A percentile compares a stretch with the other conserved stretches of the same genome.
These are phyloP conservation scores for Ambrosia artemisiifolia DNA, from an alignment of 129 eudicot genomes.

Conservation along the genomic window DNA sequence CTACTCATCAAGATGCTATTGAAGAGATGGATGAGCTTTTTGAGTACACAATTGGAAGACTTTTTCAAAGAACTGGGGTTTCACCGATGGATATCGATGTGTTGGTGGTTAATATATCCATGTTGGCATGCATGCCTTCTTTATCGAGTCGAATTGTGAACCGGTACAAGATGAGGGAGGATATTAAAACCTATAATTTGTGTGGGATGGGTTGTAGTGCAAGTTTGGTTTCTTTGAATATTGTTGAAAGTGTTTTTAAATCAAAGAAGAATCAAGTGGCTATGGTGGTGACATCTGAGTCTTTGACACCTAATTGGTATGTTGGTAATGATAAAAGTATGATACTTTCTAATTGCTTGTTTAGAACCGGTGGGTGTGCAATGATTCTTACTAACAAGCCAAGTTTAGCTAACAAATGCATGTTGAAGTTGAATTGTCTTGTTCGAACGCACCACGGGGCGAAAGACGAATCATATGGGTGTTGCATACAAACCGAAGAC, in stretches of 20 bases:
- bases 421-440: conserved; percentile 60
- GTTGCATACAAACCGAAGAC: conserved; percentile 69
- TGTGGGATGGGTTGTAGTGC: conserved; percentile 97
- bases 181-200: conserved; percentile 64
- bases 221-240: conserved; percentile 56
- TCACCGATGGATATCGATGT: conserved; percentile 64
- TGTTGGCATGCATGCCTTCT: conserved; percentile 61
- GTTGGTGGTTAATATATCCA: conserved; percentile 80
- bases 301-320: conserved; percentile 79
- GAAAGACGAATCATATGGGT: conserved; percentile 55
- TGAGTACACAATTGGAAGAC: conserved; percentile 29
- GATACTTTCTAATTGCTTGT: conserved; percentile 77
- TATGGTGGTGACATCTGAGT: conserved; percentile 71
- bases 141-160: conserved; percentile 56
- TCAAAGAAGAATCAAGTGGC: conserved; percentile 46
- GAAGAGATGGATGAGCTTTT: conserved; percentile 49
- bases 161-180: conserved; percentile 65
- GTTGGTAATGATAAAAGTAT: conserved; percentile 70
- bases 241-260: conserved; percentile 60
- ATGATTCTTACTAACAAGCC: conserved; percentile 66
- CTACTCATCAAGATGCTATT: conserved; percentile 26
- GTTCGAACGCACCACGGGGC: conserved; percentile 84
- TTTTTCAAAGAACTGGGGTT: conserved; percentile 32
- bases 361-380: conserved; percentile 75
- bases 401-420: conserved; percentile 34